Evolutionary conservation across 139 green algal genomes (phyloP).

Genomic region (Tetraselmis striata): DNA sequence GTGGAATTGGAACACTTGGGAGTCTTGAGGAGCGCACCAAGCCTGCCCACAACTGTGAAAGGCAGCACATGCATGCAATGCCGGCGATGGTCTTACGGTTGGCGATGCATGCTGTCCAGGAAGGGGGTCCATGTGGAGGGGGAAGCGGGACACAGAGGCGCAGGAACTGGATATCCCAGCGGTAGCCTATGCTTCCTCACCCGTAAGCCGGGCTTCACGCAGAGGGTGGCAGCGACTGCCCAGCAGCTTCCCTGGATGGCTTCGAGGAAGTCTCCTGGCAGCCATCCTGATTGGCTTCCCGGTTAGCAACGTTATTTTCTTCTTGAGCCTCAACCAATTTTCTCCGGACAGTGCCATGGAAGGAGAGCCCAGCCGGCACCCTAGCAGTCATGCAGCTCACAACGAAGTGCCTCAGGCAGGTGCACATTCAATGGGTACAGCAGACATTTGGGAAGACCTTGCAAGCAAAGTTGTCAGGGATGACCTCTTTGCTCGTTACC

Average conservation of each 20-base stretch:
- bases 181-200: not conserved
- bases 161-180: not conserved
- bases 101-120: too few relatives aligned
- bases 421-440: too few relatives aligned
- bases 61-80: too few relatives aligned
- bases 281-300: not conserved
- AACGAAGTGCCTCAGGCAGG: not conserved
- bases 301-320: not conserved
- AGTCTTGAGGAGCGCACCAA: too few relatives aligned
- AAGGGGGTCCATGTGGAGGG: not conserved
- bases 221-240: not conserved
- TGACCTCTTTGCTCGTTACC: not conserved
- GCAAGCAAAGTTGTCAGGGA: not conserved
- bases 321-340: not conserved
- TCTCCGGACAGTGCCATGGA: not conserved
- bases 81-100: too few relatives aligned
- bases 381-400: constrained; percentile 1
- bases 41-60: too few relatives aligned
- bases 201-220: not conserved
- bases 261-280: not conserved
- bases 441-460: not conserved
- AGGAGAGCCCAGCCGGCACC: not conserved
- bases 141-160: not conserved
- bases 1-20: too few relatives aligned
- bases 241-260: not conserved